A percentile compares a stretch with the other conserved stretches of the same genome.
These are phyloP conservation scores for Thelephora ganbajun DNA, from an alignment of 768 basidiomycete genomes.

Conservation along the genomic window DNA sequence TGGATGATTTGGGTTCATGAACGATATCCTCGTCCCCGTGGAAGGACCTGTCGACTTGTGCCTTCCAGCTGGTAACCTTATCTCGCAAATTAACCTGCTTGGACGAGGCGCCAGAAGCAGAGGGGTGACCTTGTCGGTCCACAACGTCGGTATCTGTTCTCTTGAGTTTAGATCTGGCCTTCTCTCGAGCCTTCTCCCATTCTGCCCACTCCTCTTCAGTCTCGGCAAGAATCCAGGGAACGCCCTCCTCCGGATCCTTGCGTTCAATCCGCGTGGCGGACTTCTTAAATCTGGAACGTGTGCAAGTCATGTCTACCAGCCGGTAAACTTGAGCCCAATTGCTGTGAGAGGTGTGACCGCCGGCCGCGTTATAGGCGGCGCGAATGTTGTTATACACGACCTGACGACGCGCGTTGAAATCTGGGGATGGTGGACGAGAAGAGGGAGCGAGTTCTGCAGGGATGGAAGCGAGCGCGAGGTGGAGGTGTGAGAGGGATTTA, in stretches of 20 bases:
- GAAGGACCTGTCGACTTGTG: conserved; percentile 5
- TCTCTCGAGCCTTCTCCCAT: conserved; percentile 26
- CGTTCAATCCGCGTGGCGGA: neutral
- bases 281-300: neutral
- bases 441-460: conserved; percentile 4
- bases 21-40: conserved; percentile 11
- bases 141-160: conserved; percentile 2
- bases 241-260: conserved; percentile 9
- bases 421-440: neutral
- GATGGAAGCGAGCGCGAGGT: conserved; percentile 2
- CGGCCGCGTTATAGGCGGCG: neutral
- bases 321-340: neutral
- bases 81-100: conserved; percentile 15
- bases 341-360: neutral
- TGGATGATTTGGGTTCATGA: conserved; percentile 8
- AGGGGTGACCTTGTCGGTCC: neutral
- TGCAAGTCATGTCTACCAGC: neutral
- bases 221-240: conserved; percentile 25
- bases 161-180: conserved; percentile 7
- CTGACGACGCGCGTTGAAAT: neutral
- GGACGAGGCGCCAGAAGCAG: conserved; percentile 13
- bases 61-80: conserved; percentile 25
- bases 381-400: neutral
- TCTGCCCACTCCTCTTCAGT: conserved; percentile 36
- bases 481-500: conserved; percentile 1